phyloP scores from a whole-genome alignment of 306 rosid genomes.

The Hippophae gyantsensis region DNA sequence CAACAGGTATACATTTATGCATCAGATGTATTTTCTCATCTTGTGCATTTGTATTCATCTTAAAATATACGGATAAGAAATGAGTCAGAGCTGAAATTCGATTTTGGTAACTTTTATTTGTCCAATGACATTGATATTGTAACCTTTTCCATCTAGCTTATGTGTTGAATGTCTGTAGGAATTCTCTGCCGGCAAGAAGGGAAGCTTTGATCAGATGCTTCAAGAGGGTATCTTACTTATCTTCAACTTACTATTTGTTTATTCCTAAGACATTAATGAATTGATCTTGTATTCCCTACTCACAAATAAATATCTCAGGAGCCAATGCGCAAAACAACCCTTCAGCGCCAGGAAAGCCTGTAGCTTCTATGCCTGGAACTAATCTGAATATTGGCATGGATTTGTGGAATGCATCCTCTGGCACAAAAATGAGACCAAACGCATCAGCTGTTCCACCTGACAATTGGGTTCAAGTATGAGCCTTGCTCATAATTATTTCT shows the following conservation, averaged over 20 bases:
- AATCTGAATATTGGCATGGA: constrained; percentile 94
- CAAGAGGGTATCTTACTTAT: constrained; percentile 59
- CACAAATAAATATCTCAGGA: constrained; percentile 35
- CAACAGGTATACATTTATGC: constrained; percentile 47
- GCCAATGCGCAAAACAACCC: constrained; percentile 70
- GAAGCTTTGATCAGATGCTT: constrained; percentile 93
- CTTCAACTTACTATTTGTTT: constrained; percentile 5
- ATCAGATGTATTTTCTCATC: constrained; percentile 6
- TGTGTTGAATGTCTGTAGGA: constrained; percentile 39
- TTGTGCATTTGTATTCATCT: constrained; percentile 5
- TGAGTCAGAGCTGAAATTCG: not conserved
- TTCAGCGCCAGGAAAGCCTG: constrained; percentile 61
- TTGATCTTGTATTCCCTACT: constrained; percentile 14
- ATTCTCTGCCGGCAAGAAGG: constrained; percentile 53
- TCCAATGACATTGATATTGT: not conserved
- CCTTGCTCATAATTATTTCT: constrained; percentile 4
- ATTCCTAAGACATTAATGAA: not conserved
- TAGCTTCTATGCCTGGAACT: constrained; percentile 50
- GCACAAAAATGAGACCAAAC: constrained; percentile 50
- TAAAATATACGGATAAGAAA: constrained; percentile 6
- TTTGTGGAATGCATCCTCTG: constrained; percentile 71
- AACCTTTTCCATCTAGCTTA: constrained; percentile 9
- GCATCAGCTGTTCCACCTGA: constrained; percentile 56
- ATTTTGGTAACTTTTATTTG: not conserved
- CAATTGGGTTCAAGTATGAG: constrained; percentile 75